These are phyloP conservation scores for Umbelopsis ramanniana DNA, from an alignment of 192 early-diverging fungal species.

Conservation along the genomic window DNA sequence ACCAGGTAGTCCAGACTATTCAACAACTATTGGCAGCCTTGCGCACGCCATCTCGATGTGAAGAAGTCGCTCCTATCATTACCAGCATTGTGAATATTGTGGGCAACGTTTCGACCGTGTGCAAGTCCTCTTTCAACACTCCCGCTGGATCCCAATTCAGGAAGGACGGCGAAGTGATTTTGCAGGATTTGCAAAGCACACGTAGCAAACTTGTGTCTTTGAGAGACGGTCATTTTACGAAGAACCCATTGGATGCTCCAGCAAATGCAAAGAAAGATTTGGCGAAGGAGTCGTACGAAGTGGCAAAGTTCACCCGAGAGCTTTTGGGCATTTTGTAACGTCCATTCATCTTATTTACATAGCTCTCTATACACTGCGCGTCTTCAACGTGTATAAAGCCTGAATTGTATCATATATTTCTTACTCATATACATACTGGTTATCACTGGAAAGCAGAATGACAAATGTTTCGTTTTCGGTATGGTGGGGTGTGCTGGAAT, in stretches of 20 bases:
- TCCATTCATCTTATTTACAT: too few species aligned
- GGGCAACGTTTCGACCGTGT: slow-evolving; percentile 52
- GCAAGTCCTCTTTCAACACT: slow-evolving; percentile 49
- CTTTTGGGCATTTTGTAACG: slow-evolving; percentile 73
- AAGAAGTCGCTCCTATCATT: slow-evolving; percentile 44
- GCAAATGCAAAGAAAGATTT: slow-evolving; percentile 74
- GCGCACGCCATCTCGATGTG: slow-evolving; percentile 39
- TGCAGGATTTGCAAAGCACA: slow-evolving; percentile 59
- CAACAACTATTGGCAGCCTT: slow-evolving; percentile 71
- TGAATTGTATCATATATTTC: slow-evolving; percentile 24
- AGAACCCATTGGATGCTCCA: slow-evolving; percentile 17
- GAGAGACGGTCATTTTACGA: slow-evolving; percentile 51
- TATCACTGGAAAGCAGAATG: not conserved
- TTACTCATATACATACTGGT: slow-evolving; percentile 21
- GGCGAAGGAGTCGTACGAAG: slow-evolving; percentile 84
- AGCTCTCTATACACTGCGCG: not conserved
- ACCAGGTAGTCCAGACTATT: slow-evolving; percentile 77
- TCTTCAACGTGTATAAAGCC: slow-evolving; percentile 21
- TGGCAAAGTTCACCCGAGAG: slow-evolving; percentile 88
- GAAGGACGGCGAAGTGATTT: slow-evolving; percentile 57
- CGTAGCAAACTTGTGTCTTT: slow-evolving; percentile 62
- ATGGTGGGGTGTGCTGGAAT: too few species aligned
- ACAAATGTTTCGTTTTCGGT: too few species aligned
- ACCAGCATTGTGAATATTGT: slow-evolving; percentile 42
- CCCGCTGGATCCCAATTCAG: slow-evolving; percentile 40